phyloP scores from a whole-genome alignment of 257 asterid genomes.

The Forsythia viridissima region DNA sequence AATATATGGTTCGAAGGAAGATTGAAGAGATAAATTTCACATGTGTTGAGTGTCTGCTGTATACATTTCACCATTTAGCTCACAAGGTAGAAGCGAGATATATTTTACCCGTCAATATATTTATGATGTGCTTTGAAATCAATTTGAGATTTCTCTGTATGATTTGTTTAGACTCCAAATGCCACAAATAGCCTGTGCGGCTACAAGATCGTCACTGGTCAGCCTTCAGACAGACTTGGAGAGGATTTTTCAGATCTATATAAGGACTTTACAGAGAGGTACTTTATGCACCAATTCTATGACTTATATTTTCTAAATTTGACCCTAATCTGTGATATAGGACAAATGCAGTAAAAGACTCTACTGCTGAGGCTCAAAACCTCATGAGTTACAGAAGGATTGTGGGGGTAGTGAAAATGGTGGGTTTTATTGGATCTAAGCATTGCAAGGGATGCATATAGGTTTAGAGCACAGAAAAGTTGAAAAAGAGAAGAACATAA shows the following conservation, averaged over 20 bases:
- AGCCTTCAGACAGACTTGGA: conserved; percentile 97
- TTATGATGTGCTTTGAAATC: conserved; percentile 9
- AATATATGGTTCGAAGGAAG: conserved; percentile 84
- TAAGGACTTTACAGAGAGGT: conserved; percentile 90
- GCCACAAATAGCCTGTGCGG: conserved; percentile 92
- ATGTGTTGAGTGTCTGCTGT: conserved; percentile 73
- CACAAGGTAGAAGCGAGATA: conserved; percentile 60
- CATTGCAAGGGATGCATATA: no score
- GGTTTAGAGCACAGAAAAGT: background rate
- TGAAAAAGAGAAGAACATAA: background rate
- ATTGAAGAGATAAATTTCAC: conserved; percentile 82
- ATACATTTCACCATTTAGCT: conserved; percentile 83
- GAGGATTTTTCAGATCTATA: conserved; percentile 87
- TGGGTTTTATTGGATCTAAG: background rate
- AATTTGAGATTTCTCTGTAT: background rate
- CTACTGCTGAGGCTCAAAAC: background rate
- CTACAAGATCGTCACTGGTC: conserved; percentile 92
- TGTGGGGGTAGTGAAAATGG: background rate
- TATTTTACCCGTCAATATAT: background rate
- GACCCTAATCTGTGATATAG: background rate
- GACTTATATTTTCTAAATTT: background rate
- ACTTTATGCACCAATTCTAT: conserved; percentile 10
- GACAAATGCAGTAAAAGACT: background rate
- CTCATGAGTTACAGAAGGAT: background rate
- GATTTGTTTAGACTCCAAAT: conserved; percentile 72